Conservation (phyloP, 2,329 filamentous ascomycete genomes). For the Metarhizium anisopliae region DNA sequence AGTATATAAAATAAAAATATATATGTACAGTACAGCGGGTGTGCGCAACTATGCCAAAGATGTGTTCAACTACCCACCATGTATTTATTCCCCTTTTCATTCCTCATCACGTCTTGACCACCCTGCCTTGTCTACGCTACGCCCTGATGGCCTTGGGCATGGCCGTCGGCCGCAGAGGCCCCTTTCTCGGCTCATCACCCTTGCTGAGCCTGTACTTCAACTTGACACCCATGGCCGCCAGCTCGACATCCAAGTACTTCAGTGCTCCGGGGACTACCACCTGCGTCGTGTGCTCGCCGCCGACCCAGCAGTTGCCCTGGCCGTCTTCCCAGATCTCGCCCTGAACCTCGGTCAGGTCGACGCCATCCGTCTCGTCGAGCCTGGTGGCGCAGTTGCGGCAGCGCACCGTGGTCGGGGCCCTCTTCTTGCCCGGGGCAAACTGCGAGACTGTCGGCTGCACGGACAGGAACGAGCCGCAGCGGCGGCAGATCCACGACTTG, state of each 20-base stretch:
- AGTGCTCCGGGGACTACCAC: conserved; percentile 90
- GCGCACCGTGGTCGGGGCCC: conserved; percentile 60
- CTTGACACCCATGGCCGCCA: conserved; percentile 93
- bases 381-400: conserved; percentile 68
- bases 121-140: neutral
- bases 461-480: conserved; percentile 83
- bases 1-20: neutral
- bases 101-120: neutral
- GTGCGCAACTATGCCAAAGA: too few relatives aligned
- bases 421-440: conserved; percentile 51
- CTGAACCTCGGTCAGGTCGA: conserved; percentile 46
- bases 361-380: conserved; percentile 48
- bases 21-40: neutral
- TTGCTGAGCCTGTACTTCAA: conserved; percentile 67
- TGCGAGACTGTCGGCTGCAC: conserved; percentile 70
- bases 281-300: conserved; percentile 82
- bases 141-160: conserved; percentile 8
- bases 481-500: conserved; percentile 79
- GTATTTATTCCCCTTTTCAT: too few relatives aligned
- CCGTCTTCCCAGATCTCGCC: conserved; percentile 91
- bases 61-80: too few relatives aligned
- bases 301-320: conserved; percentile 71
- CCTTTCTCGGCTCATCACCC: conserved; percentile 56
- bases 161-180: conserved; percentile 35
- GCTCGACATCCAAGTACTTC: conserved; percentile 87